Percentiles rank a stretch among this genome's conserved stretches.
phyloP scores from a whole-genome alignment of 495 filamentous ascomycete species.

The Aspergillus affinis region DNA sequence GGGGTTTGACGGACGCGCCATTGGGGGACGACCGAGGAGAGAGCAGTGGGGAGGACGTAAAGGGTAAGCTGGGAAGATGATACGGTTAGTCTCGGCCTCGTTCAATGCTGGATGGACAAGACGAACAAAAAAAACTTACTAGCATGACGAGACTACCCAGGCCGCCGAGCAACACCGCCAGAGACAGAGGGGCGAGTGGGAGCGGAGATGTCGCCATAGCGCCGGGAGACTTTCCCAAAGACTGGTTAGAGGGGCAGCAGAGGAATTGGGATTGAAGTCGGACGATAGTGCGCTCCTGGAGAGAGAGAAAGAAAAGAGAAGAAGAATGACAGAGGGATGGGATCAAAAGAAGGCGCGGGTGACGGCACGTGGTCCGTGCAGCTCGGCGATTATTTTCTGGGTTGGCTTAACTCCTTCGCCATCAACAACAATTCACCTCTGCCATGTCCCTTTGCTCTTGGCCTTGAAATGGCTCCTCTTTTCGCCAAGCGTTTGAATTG shows the following conservation, averaged over 20 bases:
- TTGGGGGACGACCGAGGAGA: slow-evolving; percentile 29
- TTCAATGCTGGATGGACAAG: background rate
- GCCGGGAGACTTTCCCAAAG: background rate
- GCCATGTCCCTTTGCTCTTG: slow-evolving; percentile 16
- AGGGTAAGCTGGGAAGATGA: background rate
- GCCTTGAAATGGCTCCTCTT: slow-evolving; percentile 47
- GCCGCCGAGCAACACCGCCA: background rate
- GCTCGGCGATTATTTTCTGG: slow-evolving; percentile 33
- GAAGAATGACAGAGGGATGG: background rate
- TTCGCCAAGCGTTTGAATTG: slow-evolving; percentile 59
- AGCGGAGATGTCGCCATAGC: background rate
- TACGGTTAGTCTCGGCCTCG: background rate
- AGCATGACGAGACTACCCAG: background rate
- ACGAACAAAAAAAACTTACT: background rate
- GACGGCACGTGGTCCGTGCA: slow-evolving; percentile 35
- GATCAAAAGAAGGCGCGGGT: slow-evolving; percentile 2
- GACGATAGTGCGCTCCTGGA: background rate
- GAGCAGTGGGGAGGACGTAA: slow-evolving; percentile 28
- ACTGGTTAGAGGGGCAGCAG: background rate
- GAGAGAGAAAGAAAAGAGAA: background rate
- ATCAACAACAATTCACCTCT: slow-evolving; percentile 2
- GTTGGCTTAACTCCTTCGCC: slow-evolving; percentile 27
- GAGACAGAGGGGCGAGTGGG: background rate
- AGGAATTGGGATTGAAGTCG: background rate
- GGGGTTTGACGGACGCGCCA: slow-evolving; percentile 33